phyloP scores from a whole-genome alignment of 331 rosid species.

The Telfairia occidentalis region DNA sequence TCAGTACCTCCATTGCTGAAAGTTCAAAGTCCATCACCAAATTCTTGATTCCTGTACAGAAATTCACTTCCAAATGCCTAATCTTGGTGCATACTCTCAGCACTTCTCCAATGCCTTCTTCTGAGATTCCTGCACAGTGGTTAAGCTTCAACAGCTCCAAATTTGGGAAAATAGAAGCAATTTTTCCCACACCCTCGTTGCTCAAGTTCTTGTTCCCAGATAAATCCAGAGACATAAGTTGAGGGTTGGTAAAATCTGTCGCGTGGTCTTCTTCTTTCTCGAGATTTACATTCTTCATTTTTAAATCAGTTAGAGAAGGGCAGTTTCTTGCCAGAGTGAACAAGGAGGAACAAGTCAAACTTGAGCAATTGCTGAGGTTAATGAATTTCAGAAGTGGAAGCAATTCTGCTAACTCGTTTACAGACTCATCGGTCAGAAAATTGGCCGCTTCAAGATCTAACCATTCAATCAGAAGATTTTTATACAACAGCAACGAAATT shows the following conservation, averaged over 20 bases:
- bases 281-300: conserved; percentile 31
- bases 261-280: neutral
- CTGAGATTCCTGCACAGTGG: conserved; percentile 22
- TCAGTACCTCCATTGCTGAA: conserved; percentile 34
- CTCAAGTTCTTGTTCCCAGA: conserved; percentile 18
- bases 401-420: conserved; percentile 23
- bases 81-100: conserved; percentile 38
- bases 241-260: conserved; percentile 14
- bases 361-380: conserved; percentile 26
- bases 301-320: conserved; percentile 25
- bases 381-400: conserved; percentile 29
- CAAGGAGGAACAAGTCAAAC: conserved; percentile 29
- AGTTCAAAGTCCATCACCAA: conserved; percentile 24
- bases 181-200: conserved; percentile 13
- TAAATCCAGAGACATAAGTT: conserved; percentile 34
- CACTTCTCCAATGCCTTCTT: conserved; percentile 30
- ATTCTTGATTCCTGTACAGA: conserved; percentile 10
- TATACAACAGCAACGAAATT: conserved; percentile 26
- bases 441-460: conserved; percentile 29
- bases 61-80: conserved; percentile 26
- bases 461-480: conserved; percentile 27
- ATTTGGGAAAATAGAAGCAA: conserved; percentile 39
- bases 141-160: conserved; percentile 40
- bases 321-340: conserved; percentile 33
- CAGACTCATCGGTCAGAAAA: conserved; percentile 32